A percentile compares a stretch with the other conserved stretches of the same genome.
These are phyloP conservation scores for Kodamaea kaohsiungensis DNA, from an alignment of 805 yeast genomes.

Conservation along the genomic window DNA sequence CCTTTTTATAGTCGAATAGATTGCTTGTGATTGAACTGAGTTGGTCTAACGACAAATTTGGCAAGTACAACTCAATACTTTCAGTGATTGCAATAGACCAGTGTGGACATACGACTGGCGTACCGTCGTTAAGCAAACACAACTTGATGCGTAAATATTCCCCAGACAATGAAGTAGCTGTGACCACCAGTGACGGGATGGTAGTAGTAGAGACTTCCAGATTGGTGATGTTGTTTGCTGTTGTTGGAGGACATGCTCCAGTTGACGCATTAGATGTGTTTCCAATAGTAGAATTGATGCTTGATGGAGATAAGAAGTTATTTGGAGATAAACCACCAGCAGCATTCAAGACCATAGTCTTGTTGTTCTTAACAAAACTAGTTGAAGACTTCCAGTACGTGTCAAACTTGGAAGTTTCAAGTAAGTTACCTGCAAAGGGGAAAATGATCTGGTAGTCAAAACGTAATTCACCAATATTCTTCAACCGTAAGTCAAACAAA, in stretches of 20 bases:
- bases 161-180: constrained; percentile 88
- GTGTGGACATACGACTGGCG: constrained; percentile 78
- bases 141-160: constrained; percentile 70
- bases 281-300: constrained; percentile 18
- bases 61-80: constrained; percentile 58
- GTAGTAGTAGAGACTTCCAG: constrained; percentile 15
- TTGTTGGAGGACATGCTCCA: not conserved
- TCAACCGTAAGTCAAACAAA: constrained; percentile 75
- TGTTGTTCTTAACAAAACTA: constrained; percentile 43
- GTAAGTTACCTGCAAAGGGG: constrained; percentile 82
- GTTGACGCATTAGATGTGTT: constrained; percentile 5
- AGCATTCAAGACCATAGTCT: constrained; percentile 31
- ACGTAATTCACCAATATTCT: constrained; percentile 76
- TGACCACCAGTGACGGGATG: constrained; percentile 64
- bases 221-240: constrained; percentile 6
- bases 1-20: constrained; percentile 42
- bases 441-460: constrained; percentile 80
- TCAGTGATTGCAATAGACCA: constrained; percentile 55
- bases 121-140: constrained; percentile 76
- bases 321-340: constrained; percentile 44
- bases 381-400: constrained; percentile 95
- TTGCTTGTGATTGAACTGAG: constrained; percentile 39
- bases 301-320: constrained; percentile 39
- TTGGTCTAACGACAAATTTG: constrained; percentile 55
- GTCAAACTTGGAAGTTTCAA: constrained; percentile 89